Conservation (phyloP, 495 filamentous ascomycete genomes). For the Tuber borchii region DNA sequence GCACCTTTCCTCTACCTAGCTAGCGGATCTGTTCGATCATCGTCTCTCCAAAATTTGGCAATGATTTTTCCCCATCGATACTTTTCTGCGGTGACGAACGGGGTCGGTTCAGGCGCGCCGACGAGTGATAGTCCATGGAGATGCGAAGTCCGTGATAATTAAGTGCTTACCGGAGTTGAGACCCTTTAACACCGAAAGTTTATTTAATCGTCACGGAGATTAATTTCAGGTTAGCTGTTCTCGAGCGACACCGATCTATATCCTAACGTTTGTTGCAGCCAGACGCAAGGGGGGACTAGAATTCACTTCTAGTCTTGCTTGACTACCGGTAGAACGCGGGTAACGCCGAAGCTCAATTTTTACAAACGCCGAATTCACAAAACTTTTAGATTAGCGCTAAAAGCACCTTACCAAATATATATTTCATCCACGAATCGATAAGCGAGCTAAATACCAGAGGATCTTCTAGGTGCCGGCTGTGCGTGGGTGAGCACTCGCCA, state of each 20-base stretch:
- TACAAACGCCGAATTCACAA: neutral
- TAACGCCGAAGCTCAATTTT: neutral
- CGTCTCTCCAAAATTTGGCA: neutral
- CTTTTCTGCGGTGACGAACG: neutral
- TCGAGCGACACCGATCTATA: neutral
- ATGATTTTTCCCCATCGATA: neutral
- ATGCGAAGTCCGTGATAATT: neutral
- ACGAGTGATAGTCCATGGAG: neutral
- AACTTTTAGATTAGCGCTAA: neutral
- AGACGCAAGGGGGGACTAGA: neutral
- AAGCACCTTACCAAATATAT: neutral
- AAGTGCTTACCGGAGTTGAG: neutral
- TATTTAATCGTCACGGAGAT: neutral
- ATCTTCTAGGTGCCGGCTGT: neutral
- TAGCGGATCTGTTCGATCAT: neutral
- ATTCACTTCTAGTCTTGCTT: neutral
- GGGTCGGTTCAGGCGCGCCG: neutral
- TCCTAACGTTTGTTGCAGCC: neutral
- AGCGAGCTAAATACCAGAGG: neutral
- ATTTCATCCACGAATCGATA: neutral
- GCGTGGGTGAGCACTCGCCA: neutral
- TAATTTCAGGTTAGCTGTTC: neutral
- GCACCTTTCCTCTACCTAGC: neutral
- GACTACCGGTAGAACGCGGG: neutral
- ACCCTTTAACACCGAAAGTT: neutral